phyloP scores from a whole-genome alignment of 1,284 basidiomycete species.

The Pseudozyma sp. region DNA sequence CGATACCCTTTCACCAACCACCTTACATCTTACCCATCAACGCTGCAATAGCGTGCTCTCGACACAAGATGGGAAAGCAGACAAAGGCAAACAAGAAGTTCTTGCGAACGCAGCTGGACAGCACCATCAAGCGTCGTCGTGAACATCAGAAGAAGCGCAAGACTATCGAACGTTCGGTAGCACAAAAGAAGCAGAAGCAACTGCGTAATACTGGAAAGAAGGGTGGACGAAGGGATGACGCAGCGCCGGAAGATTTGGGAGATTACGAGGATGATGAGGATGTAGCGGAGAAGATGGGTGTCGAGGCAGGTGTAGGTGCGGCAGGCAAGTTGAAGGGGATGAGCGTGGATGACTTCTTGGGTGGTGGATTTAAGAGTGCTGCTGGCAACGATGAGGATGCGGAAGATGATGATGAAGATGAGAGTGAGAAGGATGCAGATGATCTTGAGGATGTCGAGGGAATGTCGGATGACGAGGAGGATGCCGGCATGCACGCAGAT shows the following conservation, averaged over 20 bases:
- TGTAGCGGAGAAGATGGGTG: constrained; percentile 28
- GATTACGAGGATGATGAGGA: constrained; percentile 45
- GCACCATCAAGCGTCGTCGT: constrained; percentile 61
- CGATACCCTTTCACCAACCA: neutral
- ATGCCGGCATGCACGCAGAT: constrained; percentile 74
- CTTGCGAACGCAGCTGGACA: constrained; percentile 57
- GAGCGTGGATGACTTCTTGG: constrained; percentile 67
- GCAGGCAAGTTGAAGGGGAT: constrained; percentile 46
- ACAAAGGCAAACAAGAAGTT: constrained; percentile 67
- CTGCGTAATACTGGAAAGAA: constrained; percentile 41
- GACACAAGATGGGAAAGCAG: constrained; percentile 61
- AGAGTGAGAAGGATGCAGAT: constrained; percentile 43
- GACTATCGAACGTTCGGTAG: constrained; percentile 47
- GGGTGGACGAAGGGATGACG: constrained; percentile 20
- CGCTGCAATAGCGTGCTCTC: no score
- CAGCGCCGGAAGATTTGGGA: constrained; percentile 28
- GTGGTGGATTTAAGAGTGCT: constrained; percentile 63
- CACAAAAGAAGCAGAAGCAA: constrained; percentile 47
- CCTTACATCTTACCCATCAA: neutral
- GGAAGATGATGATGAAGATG: constrained; percentile 51
- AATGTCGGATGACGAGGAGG: constrained; percentile 58
- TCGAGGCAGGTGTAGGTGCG: neutral
- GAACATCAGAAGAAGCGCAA: constrained; percentile 62
- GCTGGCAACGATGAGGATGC: constrained; percentile 43
- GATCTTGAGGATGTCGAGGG: constrained; percentile 60